Base-by-base conservation (phyloP, 768 basidiomycete genomes). In the Pleurotus cornucopiae region DNA sequence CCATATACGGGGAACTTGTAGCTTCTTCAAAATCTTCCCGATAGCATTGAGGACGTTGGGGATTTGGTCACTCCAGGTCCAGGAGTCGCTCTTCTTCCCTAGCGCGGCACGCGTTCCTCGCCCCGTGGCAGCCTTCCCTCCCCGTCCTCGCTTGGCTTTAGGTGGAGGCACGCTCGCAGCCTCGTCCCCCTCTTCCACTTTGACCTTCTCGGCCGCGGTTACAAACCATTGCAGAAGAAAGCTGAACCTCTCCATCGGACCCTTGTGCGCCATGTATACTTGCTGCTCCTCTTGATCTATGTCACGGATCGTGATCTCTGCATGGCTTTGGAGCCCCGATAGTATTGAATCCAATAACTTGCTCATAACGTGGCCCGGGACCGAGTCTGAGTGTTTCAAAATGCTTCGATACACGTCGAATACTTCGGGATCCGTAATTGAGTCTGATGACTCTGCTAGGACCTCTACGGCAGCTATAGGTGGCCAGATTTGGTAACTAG, bases 201-300 rank as follows among this genome's bases (percentile, higher is more conserved):
- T 88, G 57, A 88, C 82, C 61, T 87, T 89, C 70, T 96, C 94
- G 1, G 86, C 88, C 0, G 85, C 85, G 9, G 75, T 71, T 13
- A 91, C 89, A 66, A 95, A 95, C 94, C 94, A 98, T 58, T 86
- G 79, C n/a, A 97, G 71, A 21, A 98, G 74, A 67, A 98, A 98
- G 5, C 88, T 89, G 68, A 92, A 98, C 77, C 90, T 86, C 68
- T 98, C 97, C 58, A 99, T 76, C 0, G 92, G 83, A 2, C 66
- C 60, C 67, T 87, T 90, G 69, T 94, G 93, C 0, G 74, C 64
- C 60, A 79, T 69, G 62, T 81, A 77, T 1, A 77, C 74, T 56
- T 87, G 76, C 57, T 85, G 80, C 48, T 87, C 82, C 23, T 88
- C 90, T 5, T 80, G 73, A 6, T 89, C 85, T 21, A 90, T 70